Evolutionary conservation across 495 filamentous ascomycete genomes (phyloP).

Genomic region (Tuber melanosporum): DNA sequence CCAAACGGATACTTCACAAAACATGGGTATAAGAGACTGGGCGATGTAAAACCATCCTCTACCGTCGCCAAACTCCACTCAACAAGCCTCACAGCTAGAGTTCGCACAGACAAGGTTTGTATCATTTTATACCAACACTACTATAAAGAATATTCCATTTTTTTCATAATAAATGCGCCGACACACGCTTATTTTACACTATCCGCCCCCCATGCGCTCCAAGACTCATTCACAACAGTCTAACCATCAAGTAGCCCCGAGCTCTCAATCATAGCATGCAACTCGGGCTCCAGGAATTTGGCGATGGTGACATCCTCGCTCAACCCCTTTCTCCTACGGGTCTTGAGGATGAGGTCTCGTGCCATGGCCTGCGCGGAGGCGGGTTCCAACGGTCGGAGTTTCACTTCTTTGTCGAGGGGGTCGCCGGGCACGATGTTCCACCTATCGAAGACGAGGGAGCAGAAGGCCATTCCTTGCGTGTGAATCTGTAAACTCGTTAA

Average conservation of each 20-base stretch:
- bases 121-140: background rate
- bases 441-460: conserved; percentile 88
- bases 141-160: background rate
- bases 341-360: conserved; percentile 94
- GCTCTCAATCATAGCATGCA: conserved; percentile 81
- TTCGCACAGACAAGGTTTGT: background rate
- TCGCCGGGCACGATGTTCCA: conserved; percentile 95
- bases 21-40: background rate
- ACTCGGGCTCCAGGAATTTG: conserved; percentile 91
- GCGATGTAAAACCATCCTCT: background rate
- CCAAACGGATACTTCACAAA: background rate
- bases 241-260: conserved; percentile 75
- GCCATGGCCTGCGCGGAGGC: conserved; percentile 80
- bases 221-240: background rate
- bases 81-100: background rate
- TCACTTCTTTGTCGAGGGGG: conserved; percentile 79
- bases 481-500: conserved; percentile 53
- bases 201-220: background rate
- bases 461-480: conserved; percentile 83
- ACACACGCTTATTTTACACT: conserved; percentile 14
- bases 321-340: conserved; percentile 81
- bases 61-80: background rate
- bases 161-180: background rate
- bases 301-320: conserved; percentile 92
- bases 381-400: conserved; percentile 76